Percentiles rank a stretch among this genome's conserved stretches.
phyloP scores from a whole-genome alignment of 2,329 filamentous ascomycete genomes.

The Gremmenia infestans region DNA sequence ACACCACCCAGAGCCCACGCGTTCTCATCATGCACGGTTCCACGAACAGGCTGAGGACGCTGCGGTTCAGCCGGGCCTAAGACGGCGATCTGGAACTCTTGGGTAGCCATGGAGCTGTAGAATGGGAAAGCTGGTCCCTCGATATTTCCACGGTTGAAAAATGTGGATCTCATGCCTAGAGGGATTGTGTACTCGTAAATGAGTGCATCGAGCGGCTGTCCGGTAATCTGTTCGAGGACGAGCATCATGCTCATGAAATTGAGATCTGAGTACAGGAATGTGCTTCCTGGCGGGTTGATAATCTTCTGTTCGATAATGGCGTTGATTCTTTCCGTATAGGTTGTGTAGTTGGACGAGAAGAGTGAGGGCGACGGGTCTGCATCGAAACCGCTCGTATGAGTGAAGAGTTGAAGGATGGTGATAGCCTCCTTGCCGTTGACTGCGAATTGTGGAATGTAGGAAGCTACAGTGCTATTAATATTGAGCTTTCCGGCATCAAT shows the following conservation, averaged over 20 bases:
- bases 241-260: too few species aligned
- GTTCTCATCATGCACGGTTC: constrained; percentile 36
- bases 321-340: constrained; percentile 24
- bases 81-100: constrained; percentile 8
- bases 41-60: constrained; percentile 35
- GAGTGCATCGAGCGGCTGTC: too few species aligned
- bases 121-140: too few species aligned
- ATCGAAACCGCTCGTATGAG: constrained; percentile 33
- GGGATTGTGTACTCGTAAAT: too few species aligned
- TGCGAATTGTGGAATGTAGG: constrained; percentile 31
- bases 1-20: constrained; percentile 33
- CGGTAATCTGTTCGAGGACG: too few species aligned
- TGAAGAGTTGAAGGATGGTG: constrained; percentile 33
- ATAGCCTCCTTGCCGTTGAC: constrained; percentile 32
- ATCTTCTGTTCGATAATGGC: constrained; percentile 28
- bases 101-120: too few species aligned
- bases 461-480: constrained; percentile 21
- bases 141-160: constrained; percentile 30
- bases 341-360: constrained; percentile 17
- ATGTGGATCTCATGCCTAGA: constrained; percentile 28
- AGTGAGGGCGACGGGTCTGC: constrained; percentile 29
- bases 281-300: constrained; percentile 26
- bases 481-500: constrained; percentile 21
- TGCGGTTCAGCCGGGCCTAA: constrained; percentile 25
- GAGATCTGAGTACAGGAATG: constrained; percentile 25